Percentiles rank a stretch among this genome's conserved stretches.
These are phyloP conservation scores for Apiospora kogelbergensis DNA, from an alignment of 2,329 filamentous ascomycete species.

Conservation along the genomic window DNA sequence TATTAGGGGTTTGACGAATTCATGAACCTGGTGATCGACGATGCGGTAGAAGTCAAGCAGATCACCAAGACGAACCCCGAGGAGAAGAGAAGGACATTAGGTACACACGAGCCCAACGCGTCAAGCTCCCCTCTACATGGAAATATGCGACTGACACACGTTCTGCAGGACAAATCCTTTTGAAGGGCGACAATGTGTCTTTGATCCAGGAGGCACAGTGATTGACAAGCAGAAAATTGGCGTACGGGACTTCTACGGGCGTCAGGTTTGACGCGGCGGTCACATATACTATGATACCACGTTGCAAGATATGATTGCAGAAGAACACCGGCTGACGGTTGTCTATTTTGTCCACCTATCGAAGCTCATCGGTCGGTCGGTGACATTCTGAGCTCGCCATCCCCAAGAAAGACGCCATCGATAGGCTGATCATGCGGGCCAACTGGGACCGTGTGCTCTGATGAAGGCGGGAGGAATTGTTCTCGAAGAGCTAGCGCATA, in stretches of 20 bases:
- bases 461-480: constrained; percentile 67
- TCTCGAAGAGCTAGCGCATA: constrained; percentile 83
- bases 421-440: constrained; percentile 76
- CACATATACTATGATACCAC: constrained; percentile 3
- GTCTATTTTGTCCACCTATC: background rate
- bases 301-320: constrained; percentile 2
- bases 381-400: constrained; percentile 57
- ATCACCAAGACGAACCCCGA: constrained; percentile 75
- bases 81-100: constrained; percentile 76
- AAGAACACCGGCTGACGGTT: background rate
- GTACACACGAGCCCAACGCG: constrained; percentile 47
- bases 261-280: constrained; percentile 4
- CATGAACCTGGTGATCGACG: constrained; percentile 97
- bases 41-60: constrained; percentile 88
- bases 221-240: constrained; percentile 25
- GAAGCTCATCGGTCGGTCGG: constrained; percentile 18
- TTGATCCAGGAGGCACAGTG: constrained; percentile 51
- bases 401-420: constrained; percentile 73
- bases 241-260: constrained; percentile 17
- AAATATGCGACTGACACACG: constrained; percentile 11
- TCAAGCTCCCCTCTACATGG: background rate
- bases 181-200: constrained; percentile 68
- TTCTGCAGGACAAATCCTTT: constrained; percentile 58
- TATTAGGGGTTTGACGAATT: constrained; percentile 94
- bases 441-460: constrained; percentile 68